A percentile compares a stretch with the other conserved stretches of the same genome.
Evolutionary conservation across 202 grass and related monocot genomes (phyloP).

Genomic region (Dendrocalamus latiflorus): DNA sequence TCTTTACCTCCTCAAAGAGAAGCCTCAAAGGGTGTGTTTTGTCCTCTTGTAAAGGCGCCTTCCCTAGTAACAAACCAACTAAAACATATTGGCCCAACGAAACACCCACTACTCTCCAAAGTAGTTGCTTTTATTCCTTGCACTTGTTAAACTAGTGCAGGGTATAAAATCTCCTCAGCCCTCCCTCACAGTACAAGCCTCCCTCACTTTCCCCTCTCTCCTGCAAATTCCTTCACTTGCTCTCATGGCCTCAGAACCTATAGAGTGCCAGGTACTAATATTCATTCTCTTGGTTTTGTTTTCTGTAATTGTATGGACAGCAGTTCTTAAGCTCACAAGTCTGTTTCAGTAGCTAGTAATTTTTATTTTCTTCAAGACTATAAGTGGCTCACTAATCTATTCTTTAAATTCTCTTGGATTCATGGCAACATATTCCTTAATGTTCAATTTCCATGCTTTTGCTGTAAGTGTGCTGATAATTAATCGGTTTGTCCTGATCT

Average conservation of each 20-base stretch:
- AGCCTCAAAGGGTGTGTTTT: constrained; percentile 30
- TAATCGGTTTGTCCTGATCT: constrained; percentile 3
- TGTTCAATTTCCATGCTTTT: not conserved
- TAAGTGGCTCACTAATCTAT: not conserved
- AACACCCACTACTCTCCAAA: constrained; percentile 1
- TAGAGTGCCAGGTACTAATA: constrained; percentile 49
- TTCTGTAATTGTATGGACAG: not conserved
- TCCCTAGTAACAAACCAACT: constrained; percentile 10
- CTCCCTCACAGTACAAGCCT: constrained; percentile 40
- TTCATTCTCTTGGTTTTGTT: not conserved
- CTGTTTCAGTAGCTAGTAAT: not conserved
- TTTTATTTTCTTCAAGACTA: not conserved
- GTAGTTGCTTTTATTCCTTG: constrained; percentile 16
- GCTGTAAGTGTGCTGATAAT: constrained; percentile 1
- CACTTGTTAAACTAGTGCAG: constrained; percentile 29
- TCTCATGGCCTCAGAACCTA: constrained; percentile 51
- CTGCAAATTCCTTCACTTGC: not conserved
- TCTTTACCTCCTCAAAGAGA: constrained; percentile 7
- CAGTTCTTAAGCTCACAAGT: not conserved
- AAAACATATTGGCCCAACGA: constrained; percentile 8
- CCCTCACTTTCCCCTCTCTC: constrained; percentile 33
- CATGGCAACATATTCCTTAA: not conserved
- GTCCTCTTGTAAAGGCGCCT: constrained; percentile 40
- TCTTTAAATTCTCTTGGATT: not conserved
- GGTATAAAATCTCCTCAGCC: constrained; percentile 34